Percentiles rank a stretch among this genome's conserved stretches.
These are phyloP conservation scores for Cercophora samala DNA, from an alignment of 495 filamentous ascomycete genomes.

Conservation along the genomic window DNA sequence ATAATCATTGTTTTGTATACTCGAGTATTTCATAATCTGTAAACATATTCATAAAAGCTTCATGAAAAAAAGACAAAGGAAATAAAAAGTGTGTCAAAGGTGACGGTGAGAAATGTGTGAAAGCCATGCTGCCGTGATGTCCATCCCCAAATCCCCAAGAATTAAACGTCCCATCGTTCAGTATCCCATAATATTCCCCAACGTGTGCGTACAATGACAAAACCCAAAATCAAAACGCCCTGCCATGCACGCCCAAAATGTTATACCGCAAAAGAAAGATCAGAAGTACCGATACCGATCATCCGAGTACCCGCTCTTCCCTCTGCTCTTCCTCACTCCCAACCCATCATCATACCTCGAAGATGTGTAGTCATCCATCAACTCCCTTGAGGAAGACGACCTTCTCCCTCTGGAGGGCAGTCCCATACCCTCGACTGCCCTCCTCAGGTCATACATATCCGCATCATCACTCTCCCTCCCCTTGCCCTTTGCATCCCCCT, in stretches of 20 bases:
- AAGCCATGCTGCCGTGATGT: neutral
- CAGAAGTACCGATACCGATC: constrained; percentile 13
- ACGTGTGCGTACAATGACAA: neutral
- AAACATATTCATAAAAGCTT: neutral
- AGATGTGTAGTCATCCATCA: neutral
- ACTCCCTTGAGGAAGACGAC: neutral
- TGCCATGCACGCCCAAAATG: neutral
- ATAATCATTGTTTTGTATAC: neutral
- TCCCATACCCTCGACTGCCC: constrained; percentile 30
- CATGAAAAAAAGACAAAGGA: constrained; percentile 2
- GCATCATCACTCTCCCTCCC: constrained; percentile 18
- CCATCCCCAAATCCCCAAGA: neutral
- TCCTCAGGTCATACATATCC: constrained; percentile 24
- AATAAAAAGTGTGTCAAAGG: neutral
- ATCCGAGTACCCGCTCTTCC: neutral
- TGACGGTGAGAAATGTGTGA: neutral
- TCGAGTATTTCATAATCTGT: neutral
- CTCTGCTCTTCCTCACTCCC: neutral
- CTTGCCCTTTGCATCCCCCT: constrained; percentile 7
- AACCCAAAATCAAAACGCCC: neutral
- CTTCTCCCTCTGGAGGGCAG: constrained; percentile 11
- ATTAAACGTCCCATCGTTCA: neutral
- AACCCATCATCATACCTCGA: neutral
- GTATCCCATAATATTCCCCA: neutral
- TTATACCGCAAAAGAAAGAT: neutral